A percentile compares a stretch with the other conserved stretches of the same genome.
Evolutionary conservation across 2,329 filamentous ascomycete species (phyloP).

Genomic region (Podosphaera leucotricha): DNA sequence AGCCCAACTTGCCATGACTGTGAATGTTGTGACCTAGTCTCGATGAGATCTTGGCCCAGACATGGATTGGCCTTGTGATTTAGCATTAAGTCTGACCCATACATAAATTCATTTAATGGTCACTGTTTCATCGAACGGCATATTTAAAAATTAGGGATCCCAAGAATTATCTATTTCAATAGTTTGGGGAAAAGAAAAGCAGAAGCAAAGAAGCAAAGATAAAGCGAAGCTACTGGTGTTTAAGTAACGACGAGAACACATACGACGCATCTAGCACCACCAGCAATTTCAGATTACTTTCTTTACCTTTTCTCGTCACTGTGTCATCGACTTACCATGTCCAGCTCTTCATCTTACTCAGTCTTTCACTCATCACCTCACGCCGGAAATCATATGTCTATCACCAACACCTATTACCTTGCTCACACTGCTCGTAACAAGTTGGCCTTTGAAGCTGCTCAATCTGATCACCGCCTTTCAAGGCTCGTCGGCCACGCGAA

Average conservation of each 20-base stretch:
- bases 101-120: neutral
- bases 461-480: constrained; percentile 80
- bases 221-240: neutral
- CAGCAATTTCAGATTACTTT: neutral
- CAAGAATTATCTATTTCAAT: neutral
- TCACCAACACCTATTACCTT: constrained; percentile 96
- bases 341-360: neutral
- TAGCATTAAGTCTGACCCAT: neutral
- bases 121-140: neutral
- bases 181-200: neutral
- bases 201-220: neutral
- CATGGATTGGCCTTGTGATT: neutral
- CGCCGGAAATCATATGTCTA: constrained; percentile 18
- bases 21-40: neutral
- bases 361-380: neutral
- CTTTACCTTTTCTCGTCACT: neutral
- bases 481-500: constrained; percentile 95
- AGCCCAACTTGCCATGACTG: neutral
- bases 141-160: no score
- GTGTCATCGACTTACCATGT: neutral
- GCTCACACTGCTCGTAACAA: constrained; percentile 91
- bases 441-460: constrained; percentile 78
- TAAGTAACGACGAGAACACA: neutral
- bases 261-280: neutral
- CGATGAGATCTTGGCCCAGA: neutral